Evolutionary conservation across 2,329 filamentous ascomycete genomes (phyloP), one percentile per base, ranked within the genome.

Genomic region (Pseudogymnoascus sp.): DNA sequence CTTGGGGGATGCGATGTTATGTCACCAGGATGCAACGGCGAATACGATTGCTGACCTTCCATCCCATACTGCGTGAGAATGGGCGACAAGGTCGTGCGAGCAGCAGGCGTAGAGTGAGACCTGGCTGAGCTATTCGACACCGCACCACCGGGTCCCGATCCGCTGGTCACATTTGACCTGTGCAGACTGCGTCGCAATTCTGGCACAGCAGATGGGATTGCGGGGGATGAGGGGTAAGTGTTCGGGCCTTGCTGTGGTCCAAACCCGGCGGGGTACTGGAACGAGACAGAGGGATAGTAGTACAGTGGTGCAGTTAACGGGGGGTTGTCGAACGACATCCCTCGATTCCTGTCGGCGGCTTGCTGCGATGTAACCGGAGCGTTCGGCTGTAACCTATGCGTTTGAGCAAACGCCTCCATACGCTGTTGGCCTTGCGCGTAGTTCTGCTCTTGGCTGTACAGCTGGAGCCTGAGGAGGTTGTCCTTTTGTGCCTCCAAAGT

Each of bases 61-160:
- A 59, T 38, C 28, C n/a, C 53, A 38, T 59, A 59, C 28, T 59
- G 53, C 28, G 18, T 36, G 10, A 38, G 53, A 4, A 59, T 36
- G 16, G 53, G 53, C 3, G 53, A 36, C 16, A 59, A 21, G 5
- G 28, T 59, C 10, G 53, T 59, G n/a, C 73, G 67, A 23, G 83
- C 81, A 2, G 85, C 84, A 23, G 85, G 85, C 70, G 88, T 85
- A n/a, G 85, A 88, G 70, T 88, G 85, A 25, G 85, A 88, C 66
- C 85, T 80, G 65, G 86, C 72, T n/a, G 83, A 77, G 67, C 84
- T 83, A 63, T 78, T 82, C 25, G 83, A 78, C 61, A 79, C 74
- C 38, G 77, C 74, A 16, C 60, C 63, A 44, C 62, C 64, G 36
- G 75, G 70, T 8, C 78, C 78, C 12, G 78, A 72, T 37, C 86